These are phyloP conservation scores for Tricladium varicosporioides DNA, from an alignment of 2,329 filamentous ascomycete genomes.

Conservation along the genomic window DNA sequence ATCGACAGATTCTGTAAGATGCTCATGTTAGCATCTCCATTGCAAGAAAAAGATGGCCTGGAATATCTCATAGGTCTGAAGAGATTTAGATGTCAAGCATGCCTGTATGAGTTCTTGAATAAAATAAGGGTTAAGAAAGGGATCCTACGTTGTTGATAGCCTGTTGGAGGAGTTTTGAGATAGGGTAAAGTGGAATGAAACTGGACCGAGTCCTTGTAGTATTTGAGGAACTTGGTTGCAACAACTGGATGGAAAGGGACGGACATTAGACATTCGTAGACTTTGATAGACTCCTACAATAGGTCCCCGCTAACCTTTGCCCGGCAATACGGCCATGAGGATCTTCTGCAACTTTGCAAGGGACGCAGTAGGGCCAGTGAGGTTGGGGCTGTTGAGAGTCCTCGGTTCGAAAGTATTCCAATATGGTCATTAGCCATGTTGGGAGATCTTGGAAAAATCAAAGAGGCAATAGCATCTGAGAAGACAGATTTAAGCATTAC, in stretches of 20 bases:
- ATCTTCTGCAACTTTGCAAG: conserved; percentile 2
- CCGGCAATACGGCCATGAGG: conserved; percentile 9
- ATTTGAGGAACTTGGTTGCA: conserved; percentile 42
- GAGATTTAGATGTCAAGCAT: conserved; percentile 4
- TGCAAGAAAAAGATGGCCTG: too few relatives aligned
- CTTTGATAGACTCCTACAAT: conserved; percentile 15
- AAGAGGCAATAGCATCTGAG: background rate
- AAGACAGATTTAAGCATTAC: background rate
- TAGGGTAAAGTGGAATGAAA: conserved; percentile 28
- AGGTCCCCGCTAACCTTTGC: conserved; percentile 6
- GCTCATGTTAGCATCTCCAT: too few relatives aligned
- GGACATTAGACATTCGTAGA: conserved; percentile 41
- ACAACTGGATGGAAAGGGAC: conserved; percentile 45
- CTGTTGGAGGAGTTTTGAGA: conserved; percentile 48
- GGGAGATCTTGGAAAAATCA: background rate
- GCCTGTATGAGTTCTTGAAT: too few relatives aligned
- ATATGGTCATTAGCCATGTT: too few relatives aligned
- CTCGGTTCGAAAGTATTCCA: too few relatives aligned
- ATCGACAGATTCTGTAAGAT: conserved; percentile 38
- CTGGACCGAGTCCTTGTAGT: conserved; percentile 42
- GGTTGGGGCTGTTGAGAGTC: too few relatives aligned
- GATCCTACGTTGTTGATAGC: conserved; percentile 48
- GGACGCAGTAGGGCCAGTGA: too few relatives aligned
- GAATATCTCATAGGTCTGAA: conserved; percentile 18
- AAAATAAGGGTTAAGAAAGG: too few relatives aligned